Conservation (phyloP, 495 filamentous ascomycete species). For the Aspergillus avenaceus region DNA sequence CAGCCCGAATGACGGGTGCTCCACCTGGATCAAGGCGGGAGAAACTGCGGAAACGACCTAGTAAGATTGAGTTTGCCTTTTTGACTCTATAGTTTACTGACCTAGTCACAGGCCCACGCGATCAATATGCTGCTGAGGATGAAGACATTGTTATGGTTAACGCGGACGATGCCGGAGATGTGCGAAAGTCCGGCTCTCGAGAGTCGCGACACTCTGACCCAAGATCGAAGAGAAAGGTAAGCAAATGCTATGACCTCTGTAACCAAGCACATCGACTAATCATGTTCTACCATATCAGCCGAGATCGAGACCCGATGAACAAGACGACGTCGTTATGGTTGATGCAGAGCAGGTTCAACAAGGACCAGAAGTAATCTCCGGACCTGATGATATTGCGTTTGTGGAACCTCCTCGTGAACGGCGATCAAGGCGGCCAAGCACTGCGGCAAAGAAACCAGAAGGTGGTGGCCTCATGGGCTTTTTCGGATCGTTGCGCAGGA, state of each 20-base stretch:
- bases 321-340: conserved; percentile 46
- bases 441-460: conserved; percentile 44
- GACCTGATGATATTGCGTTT: conserved; percentile 65
- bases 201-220: conserved; percentile 32
- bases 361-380: conserved; percentile 35
- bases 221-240: conserved; percentile 37
- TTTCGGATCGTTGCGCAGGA: conserved; percentile 41
- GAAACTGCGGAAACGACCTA: conserved; percentile 32
- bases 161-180: conserved; percentile 39
- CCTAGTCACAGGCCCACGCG: conserved; percentile 36
- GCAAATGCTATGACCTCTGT: not conserved
- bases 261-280: not conserved
- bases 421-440: conserved; percentile 39
- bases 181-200: conserved; percentile 30
- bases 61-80: conserved; percentile 22
- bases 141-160: conserved; percentile 58
- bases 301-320: conserved; percentile 23
- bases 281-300: conserved; percentile 16
- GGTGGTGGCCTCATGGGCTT: conserved; percentile 45
- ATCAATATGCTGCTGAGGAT: conserved; percentile 56
- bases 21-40: conserved; percentile 32
- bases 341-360: conserved; percentile 37
- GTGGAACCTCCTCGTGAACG: conserved; percentile 69
- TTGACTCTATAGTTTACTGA: conserved; percentile 4
- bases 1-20: conserved; percentile 57